Conservation (phyloP, 768 basidiomycete genomes). For the Leccinum obscurum region DNA sequence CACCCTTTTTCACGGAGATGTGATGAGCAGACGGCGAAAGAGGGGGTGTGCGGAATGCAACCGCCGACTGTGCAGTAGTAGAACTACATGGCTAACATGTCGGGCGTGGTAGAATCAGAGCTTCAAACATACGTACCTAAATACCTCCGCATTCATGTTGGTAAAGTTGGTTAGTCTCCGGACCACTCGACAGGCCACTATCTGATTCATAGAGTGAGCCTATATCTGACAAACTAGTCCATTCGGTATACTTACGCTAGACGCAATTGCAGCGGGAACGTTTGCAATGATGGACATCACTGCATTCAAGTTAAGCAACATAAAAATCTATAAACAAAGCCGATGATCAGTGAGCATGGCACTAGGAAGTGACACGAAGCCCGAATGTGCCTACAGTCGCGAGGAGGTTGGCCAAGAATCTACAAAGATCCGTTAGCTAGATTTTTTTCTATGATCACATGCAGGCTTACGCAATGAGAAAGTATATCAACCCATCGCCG, state of each 20-base stretch:
- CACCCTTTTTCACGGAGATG: slow-evolving; percentile 38
- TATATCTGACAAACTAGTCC: background rate
- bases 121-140: slow-evolving; percentile 43
- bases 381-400: slow-evolving; percentile 40
- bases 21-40: slow-evolving; percentile 28
- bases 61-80: slow-evolving; percentile 46
- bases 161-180: slow-evolving; percentile 64
- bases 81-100: slow-evolving; percentile 33
- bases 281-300: slow-evolving; percentile 75
- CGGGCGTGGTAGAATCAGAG: slow-evolving; percentile 24
- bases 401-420: slow-evolving; percentile 66
- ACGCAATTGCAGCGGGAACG: slow-evolving; percentile 68
- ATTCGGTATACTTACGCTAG: slow-evolving; percentile 47
- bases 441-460: background rate
- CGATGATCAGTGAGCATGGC: slow-evolving; percentile 1
- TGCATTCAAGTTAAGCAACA: slow-evolving; percentile 68
- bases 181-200: slow-evolving; percentile 63
- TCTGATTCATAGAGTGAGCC: slow-evolving; percentile 40
- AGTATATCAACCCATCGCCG: slow-evolving; percentile 71
- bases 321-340: slow-evolving; percentile 43
- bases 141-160: slow-evolving; percentile 46
- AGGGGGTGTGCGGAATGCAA: slow-evolving; percentile 56
- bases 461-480: slow-evolving; percentile 60
- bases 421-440: slow-evolving; percentile 27
- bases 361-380: background rate